These are phyloP conservation scores for Stemphylium lycopersici DNA, from an alignment of 2,329 filamentous ascomycete genomes.

Conservation along the genomic window DNA sequence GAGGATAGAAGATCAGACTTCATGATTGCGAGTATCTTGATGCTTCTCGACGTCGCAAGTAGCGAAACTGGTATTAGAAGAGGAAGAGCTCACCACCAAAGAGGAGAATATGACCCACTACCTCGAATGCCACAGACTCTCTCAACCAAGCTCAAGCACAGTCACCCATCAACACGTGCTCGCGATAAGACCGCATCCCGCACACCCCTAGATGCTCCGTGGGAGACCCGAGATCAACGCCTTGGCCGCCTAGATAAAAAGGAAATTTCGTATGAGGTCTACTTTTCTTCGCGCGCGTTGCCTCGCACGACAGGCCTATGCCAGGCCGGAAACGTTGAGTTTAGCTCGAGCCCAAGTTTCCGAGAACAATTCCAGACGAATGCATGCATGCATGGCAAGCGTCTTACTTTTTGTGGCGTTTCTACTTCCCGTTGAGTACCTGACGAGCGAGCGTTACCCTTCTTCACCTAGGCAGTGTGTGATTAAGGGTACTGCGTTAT, in stretches of 20 bases:
- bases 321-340: constrained; percentile 2
- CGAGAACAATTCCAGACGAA: not conserved
- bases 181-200: constrained; percentile 4
- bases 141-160: constrained; percentile 5
- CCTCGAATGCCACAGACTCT: not conserved
- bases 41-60: not conserved
- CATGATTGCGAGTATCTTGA: constrained; percentile 19
- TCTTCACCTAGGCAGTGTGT: not conserved
- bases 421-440: not conserved
- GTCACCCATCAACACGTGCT: constrained; percentile 5
- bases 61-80: constrained; percentile 6
- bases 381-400: constrained; percentile 1
- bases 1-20: constrained; percentile 22
- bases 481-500: too few relatives aligned
- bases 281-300: constrained; percentile 1
- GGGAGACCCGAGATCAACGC: constrained; percentile 29
- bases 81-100: not conserved
- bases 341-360: not conserved
- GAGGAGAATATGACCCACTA: not conserved
- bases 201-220: constrained; percentile 13
- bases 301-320: constrained; percentile 6
- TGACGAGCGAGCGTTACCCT: constrained; percentile 3
- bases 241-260: constrained; percentile 10
- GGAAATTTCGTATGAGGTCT: constrained; percentile 1
- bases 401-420: constrained; percentile 5